Evolutionary conservation across 495 filamentous ascomycete species (phyloP).

Genomic region (Rhypophila decipiens): DNA sequence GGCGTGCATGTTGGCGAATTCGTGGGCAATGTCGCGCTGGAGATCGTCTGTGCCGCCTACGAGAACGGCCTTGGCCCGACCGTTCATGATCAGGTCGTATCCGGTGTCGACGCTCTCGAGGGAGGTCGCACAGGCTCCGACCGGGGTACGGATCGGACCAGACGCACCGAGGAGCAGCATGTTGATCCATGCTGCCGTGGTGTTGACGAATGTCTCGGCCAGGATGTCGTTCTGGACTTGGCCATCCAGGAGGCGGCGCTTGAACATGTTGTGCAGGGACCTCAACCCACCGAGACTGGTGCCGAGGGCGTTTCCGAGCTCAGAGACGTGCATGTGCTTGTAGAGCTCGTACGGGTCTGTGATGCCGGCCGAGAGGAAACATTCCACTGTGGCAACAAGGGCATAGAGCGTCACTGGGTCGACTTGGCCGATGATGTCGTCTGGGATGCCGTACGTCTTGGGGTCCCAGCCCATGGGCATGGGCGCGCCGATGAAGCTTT

Average conservation of each 20-base stretch:
- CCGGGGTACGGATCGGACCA: conserved; percentile 89
- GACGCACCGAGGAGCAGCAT: conserved; percentile 90
- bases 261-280: conserved; percentile 87
- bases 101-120: conserved; percentile 91
- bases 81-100: conserved; percentile 86
- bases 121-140: conserved; percentile 88
- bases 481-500: conserved; percentile 86
- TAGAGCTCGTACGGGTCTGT: conserved; percentile 96
- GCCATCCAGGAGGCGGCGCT: conserved; percentile 84
- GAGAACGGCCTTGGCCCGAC: conserved; percentile 84
- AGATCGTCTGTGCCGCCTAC: conserved; percentile 96
- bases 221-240: conserved; percentile 86
- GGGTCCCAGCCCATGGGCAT: conserved; percentile 91
- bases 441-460: conserved; percentile 79
- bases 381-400: conserved; percentile 77
- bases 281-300: conserved; percentile 86
- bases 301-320: conserved; percentile 90
- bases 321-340: conserved; percentile 89
- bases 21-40: conserved; percentile 88
- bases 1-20: conserved; percentile 97
- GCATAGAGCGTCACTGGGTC: conserved; percentile 89
- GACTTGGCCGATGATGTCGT: conserved; percentile 89
- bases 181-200: conserved; percentile 97
- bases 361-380: conserved; percentile 79
- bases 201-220: conserved; percentile 96